These are phyloP conservation scores for Triticum turgidum DNA, from an alignment of 176 grass and related monocot genomes.

Conservation along the genomic window DNA sequence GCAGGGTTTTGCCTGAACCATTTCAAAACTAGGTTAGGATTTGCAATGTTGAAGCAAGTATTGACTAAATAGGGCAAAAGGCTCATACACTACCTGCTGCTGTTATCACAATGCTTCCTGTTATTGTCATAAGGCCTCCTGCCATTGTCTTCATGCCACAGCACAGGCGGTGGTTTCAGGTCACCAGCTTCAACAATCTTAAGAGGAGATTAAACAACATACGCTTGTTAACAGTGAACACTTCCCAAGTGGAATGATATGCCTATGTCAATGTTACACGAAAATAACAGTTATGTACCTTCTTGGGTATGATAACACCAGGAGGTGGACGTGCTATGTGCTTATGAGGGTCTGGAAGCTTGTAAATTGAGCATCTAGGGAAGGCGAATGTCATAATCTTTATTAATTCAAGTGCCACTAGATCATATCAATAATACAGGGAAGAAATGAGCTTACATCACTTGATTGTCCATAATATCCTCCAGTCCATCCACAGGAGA, in stretches of 20 bases:
- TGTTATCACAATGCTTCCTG: constrained; percentile 61
- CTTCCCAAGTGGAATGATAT: background rate
- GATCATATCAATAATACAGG: constrained; percentile 19
- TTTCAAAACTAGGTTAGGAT: constrained; percentile 19
- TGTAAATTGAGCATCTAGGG: constrained; percentile 84
- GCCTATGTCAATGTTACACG: background rate
- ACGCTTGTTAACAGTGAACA: background rate
- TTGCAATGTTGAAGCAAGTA: background rate
- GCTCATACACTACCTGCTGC: constrained; percentile 32
- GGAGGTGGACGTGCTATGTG: constrained; percentile 71
- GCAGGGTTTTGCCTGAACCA: constrained; percentile 72
- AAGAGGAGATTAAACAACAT: constrained; percentile 31
- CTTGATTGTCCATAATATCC: constrained; percentile 97
- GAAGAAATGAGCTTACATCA: constrained; percentile 67
- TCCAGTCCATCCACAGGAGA: constrained; percentile 84
- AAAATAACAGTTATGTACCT: constrained; percentile 51
- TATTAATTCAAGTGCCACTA: constrained; percentile 17
- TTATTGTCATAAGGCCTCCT: constrained; percentile 65
- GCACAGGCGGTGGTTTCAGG: constrained; percentile 85
- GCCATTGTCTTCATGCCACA: constrained; percentile 96
- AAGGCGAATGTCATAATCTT: constrained; percentile 28
- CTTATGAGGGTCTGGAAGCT: constrained; percentile 88
- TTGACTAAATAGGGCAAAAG: background rate
- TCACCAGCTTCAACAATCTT: constrained; percentile 78
- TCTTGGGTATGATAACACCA: constrained; percentile 92